Percentiles rank a stretch among this genome's conserved stretches.
phyloP scores from a whole-genome alignment of 2,329 filamentous ascomycete genomes.

The Elsinoe arachidis region DNA sequence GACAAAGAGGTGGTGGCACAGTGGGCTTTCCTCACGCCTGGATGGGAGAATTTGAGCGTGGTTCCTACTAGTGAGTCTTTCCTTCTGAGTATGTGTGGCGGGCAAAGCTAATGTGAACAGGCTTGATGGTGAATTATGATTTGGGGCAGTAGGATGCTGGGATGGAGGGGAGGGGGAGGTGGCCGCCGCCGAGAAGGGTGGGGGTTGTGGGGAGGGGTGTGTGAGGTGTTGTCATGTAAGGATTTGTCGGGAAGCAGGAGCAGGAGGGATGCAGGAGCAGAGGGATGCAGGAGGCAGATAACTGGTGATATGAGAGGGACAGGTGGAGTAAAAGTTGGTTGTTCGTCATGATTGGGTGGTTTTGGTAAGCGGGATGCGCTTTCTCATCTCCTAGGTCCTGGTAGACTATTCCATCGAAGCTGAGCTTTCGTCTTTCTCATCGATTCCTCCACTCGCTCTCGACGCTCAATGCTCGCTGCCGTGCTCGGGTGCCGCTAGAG shows the following conservation, averaged over 20 bases:
- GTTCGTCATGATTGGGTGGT: not conserved
- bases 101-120: constrained; percentile 18
- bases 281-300: not conserved
- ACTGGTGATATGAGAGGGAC: constrained; percentile 2
- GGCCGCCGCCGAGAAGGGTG: not conserved
- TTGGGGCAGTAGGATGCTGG: not conserved
- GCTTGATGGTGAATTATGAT: constrained; percentile 28
- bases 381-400: too few species aligned
- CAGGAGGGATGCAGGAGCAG: not conserved
- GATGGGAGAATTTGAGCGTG: constrained; percentile 39
- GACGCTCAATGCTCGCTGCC: too few species aligned
- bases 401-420: too few species aligned
- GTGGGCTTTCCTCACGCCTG: constrained; percentile 40
- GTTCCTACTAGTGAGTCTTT: constrained; percentile 38
- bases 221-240: not conserved
- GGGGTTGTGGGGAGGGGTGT: not conserved
- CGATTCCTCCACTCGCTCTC: too few species aligned
- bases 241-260: not conserved
- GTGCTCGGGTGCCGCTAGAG: too few species aligned
- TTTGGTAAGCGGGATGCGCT: too few species aligned
- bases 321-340: not conserved
- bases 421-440: too few species aligned
- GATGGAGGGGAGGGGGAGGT: not conserved
- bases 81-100: not conserved
- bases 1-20: constrained; percentile 29